These are phyloP conservation scores for Mycena galopus DNA, from an alignment of 768 basidiomycete genomes.

Conservation along the genomic window DNA sequence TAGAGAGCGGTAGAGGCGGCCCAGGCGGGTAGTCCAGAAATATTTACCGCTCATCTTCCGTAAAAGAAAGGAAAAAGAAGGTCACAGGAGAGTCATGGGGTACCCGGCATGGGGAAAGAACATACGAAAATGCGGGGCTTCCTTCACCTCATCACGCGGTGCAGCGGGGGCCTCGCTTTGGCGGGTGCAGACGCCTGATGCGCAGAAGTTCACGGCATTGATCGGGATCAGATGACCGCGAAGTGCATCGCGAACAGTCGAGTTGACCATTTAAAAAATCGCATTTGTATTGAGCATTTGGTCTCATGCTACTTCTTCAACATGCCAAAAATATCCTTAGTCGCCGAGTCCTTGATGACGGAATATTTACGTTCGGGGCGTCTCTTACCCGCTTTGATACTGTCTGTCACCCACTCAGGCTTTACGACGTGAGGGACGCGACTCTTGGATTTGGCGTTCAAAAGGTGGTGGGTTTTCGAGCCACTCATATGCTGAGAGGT, in stretches of 20 bases:
- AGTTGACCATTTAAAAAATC: not conserved
- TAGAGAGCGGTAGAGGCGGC: too few relatives aligned
- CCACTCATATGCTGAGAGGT: constrained; percentile 80
- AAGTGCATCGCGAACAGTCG: too few relatives aligned
- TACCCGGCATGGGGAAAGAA: too few relatives aligned
- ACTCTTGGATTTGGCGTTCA: constrained; percentile 64
- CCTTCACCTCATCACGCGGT: not conserved
- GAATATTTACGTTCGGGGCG: constrained; percentile 70
- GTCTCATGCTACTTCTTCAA: constrained; percentile 24
- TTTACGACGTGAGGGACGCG: constrained; percentile 71
- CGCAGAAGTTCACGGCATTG: not conserved
- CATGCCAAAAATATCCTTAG: constrained; percentile 56
- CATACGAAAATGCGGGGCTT: not conserved
- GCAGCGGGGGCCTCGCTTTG: too few relatives aligned
- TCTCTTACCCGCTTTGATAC: constrained; percentile 70
- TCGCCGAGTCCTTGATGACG: constrained; percentile 56
- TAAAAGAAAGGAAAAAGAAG: constrained; percentile 27
- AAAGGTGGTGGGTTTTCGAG: constrained; percentile 75
- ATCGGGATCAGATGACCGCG: constrained; percentile 17
- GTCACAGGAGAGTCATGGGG: not conserved
- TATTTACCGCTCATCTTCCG: too few relatives aligned
- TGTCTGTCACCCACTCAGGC: constrained; percentile 83
- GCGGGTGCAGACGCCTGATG: not conserved
- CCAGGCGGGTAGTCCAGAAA: too few relatives aligned
- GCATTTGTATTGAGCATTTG: not conserved